Evolutionary conservation across 805 yeast species (phyloP).

Genomic region (Sugiyamaella floridensis): DNA sequence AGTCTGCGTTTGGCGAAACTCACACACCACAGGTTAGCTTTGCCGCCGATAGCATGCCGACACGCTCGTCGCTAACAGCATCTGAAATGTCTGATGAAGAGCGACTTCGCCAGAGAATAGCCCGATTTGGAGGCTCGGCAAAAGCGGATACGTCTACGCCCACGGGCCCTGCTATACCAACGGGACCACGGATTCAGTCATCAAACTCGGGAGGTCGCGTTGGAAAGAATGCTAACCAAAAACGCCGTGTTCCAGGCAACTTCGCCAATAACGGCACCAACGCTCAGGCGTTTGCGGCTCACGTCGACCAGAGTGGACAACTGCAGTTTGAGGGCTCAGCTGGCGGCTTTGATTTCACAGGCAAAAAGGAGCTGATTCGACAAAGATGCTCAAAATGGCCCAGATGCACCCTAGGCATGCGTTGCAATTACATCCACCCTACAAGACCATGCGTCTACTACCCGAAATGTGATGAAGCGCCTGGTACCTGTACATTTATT

Average conservation of each 20-base stretch:
- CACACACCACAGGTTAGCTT: not conserved
- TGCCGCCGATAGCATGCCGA: not conserved
- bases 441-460: slow-evolving; percentile 64
- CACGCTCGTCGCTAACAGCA: not conserved
- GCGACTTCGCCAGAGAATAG: not conserved
- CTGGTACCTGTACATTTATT: slow-evolving; percentile 74
- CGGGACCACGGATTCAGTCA: not conserved
- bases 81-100: not conserved
- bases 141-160: not conserved
- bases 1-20: not conserved
- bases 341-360: not conserved
- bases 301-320: not conserved
- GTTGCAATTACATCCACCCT: slow-evolving; percentile 76
- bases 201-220: not conserved
- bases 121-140: not conserved
- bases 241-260: not conserved
- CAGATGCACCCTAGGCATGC: slow-evolving; percentile 24
- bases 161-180: not conserved
- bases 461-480: slow-evolving; percentile 71
- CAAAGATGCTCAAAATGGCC: slow-evolving; percentile 32
- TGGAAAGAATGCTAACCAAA: not conserved
- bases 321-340: not conserved
- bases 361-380: not conserved
- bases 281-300: slow-evolving; percentile 1
- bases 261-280: not conserved